Base-by-base conservation (phyloP, 129 eudicot species). In the Cynara cardunculus region DNA sequence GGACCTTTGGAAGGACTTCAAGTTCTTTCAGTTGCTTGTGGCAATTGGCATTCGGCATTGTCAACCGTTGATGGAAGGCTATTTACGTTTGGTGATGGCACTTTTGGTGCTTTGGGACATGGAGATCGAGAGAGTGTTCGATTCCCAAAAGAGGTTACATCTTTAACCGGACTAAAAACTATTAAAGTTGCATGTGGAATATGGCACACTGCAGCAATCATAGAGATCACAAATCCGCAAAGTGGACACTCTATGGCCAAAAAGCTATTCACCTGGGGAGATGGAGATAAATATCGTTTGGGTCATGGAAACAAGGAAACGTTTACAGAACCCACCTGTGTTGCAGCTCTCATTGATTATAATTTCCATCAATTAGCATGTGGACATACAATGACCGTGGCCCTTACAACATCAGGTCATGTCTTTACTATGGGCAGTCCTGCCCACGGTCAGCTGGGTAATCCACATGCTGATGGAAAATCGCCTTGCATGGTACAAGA, bases 141-240 rank as follows among this genome's bases (percentile, higher is more conserved):
- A 10, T 85, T 78, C 44, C 98, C 98, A 7, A 90, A 81, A 75
- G 94, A 89, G 84, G 93, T 94, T 73, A 80, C 76, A 21, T 85
- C 88, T n/a, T 75, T 94, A 76, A 80, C 64, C 56, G 93, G 90
- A 39, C 69, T 87, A 4, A 92, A 89, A 73, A 83, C 96, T 37
- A 66, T 90, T 24, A 91, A 91, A 71, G 91, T 94, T 74, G 90
- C 96, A 1, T 94, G 98, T 76, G 98, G 98, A 7, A 81, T 90
- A 10, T 94, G 98, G 98, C 98, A 94, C 65, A 90, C 98, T 37
- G 97, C 98, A 30, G 98, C 97, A 10, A 92, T 94, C 19, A 88
- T 94, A 24, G 98, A 94, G 68, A 83, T 89, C 11, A 62, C 80
- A 56, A 92, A 69, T 82, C 89, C 83, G 7, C 31, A 83, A 2